Evolutionary conservation across 2,329 filamentous ascomycete genomes (phyloP).

Genomic region (Colletotrichum truncatum): DNA sequence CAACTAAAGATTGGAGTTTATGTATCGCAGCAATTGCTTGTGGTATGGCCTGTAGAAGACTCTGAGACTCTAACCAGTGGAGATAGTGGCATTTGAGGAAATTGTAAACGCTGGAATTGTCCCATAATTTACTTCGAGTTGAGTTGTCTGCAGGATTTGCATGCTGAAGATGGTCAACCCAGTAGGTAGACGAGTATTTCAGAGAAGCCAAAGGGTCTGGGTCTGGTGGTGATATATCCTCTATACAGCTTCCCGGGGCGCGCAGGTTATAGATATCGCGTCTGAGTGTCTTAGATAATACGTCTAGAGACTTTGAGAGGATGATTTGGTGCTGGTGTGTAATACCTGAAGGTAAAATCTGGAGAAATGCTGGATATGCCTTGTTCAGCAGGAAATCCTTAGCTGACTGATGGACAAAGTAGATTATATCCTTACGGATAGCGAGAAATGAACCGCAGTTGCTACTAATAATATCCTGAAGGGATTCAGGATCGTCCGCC

Average conservation of each 20-base stretch:
- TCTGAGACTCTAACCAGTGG: constrained; percentile 54
- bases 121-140: constrained; percentile 31
- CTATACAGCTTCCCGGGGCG: constrained; percentile 16
- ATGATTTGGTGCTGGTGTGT: constrained; percentile 40
- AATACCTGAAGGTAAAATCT: constrained; percentile 40
- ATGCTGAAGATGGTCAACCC: constrained; percentile 33
- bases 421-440: constrained; percentile 38
- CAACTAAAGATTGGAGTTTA: constrained; percentile 30
- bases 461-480: constrained; percentile 40
- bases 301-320: constrained; percentile 43
- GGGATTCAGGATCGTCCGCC: not conserved
- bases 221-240: constrained; percentile 18
- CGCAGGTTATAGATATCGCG: constrained; percentile 46
- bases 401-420: constrained; percentile 53
- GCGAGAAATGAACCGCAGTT: constrained; percentile 52
- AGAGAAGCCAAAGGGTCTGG: constrained; percentile 31
- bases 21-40: constrained; percentile 35
- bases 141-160: constrained; percentile 1
- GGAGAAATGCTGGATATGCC: too few species aligned
- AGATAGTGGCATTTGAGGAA: constrained; percentile 49
- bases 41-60: constrained; percentile 39
- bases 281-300: constrained; percentile 38
- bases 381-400: constrained; percentile 48
- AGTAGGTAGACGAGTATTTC: constrained; percentile 34
- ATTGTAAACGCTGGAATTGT: constrained; percentile 34